Evolutionary conservation across 176 grass and related monocot genomes (phyloP), one percentile per base, ranked within the genome.

Genomic region (Oryza meyeriana): DNA sequence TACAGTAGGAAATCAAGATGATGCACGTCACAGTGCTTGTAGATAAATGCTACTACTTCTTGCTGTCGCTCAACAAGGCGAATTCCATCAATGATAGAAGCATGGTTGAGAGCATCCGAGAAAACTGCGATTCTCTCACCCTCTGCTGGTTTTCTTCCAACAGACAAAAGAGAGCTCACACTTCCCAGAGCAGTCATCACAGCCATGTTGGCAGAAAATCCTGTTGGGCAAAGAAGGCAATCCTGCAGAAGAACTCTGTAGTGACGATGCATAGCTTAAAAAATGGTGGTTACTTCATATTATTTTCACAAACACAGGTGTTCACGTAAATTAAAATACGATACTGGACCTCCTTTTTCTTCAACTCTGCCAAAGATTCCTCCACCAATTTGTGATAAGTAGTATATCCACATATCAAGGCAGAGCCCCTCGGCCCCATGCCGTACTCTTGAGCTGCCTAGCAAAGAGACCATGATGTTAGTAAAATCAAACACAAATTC

Each of bases 1-100:
- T 93, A 98, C 96, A 98, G 74, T 26, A 98, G 79, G 29, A 72
- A 75, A 87, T 98, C 87, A 59, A 98, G 89, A 87, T 98, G 89
- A 41, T 39, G 67, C 85, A 90, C 93, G 64, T 98, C 92, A 82
- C 90, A 77, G 81, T 98, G 96, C 73, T 76, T 82, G 68, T 95
- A 98, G 41, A 98, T 89, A 85, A 95, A 98, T 0, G 83, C 71
- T 85, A 91, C 17, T 3, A 87, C 92, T 80, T 93, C 87, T 38
- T 79, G 85, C 39, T 88, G 89, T 33, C 82, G 73, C 83, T 95
- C 88, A 64, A 88, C 83, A 57, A 98, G 78, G 29, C 83, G 90
- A 72, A 95, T 90, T 26, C 93, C 96, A 83, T 98, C 96, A 3
- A 98, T 98, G 36, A 98, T 95, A 8, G 96, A 98, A 74, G 90